These are phyloP conservation scores for Cryptococcus depauperatus DNA, from an alignment of 1,284 basidiomycete species.

Conservation along the genomic window DNA sequence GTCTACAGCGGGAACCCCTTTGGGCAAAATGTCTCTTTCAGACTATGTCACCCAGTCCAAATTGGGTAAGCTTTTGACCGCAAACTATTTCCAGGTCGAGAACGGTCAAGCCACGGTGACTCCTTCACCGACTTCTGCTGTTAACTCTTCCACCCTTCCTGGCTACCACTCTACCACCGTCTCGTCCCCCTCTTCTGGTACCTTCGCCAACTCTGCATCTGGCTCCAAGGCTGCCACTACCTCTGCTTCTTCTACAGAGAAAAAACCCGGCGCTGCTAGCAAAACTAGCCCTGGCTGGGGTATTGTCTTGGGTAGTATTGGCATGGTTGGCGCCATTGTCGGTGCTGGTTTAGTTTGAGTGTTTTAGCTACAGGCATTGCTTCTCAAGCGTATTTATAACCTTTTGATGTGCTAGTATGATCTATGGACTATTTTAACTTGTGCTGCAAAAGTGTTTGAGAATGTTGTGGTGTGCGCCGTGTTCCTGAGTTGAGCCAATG, in stretches of 20 bases:
- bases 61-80: constrained; percentile 40
- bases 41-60: constrained; percentile 35
- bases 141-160: constrained; percentile 55
- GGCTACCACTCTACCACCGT: constrained; percentile 19
- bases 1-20: constrained; percentile 50
- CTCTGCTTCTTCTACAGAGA: constrained; percentile 1
- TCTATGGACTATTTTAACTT: too few species aligned
- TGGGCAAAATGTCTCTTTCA: constrained; percentile 53
- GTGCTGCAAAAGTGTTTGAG: too few species aligned
- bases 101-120: constrained; percentile 55
- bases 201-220: constrained; percentile 16
- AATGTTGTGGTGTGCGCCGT: too few species aligned
- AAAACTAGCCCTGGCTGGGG: too few species aligned
- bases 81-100: constrained; percentile 67
- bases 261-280: too few species aligned
- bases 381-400: too few species aligned
- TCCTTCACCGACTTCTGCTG: constrained; percentile 55
- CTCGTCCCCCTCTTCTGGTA: constrained; percentile 15
- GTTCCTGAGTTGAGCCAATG: too few species aligned
- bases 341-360: constrained; percentile 17
- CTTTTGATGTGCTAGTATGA: too few species aligned
- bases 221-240: constrained; percentile 21
- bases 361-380: too few species aligned
- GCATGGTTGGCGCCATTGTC: constrained; percentile 17
- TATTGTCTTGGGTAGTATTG: constrained; percentile 16